A percentile compares a stretch with the other conserved stretches of the same genome.
Evolutionary conservation across 2,329 filamentous ascomycete genomes (phyloP).

Genomic region (Claviceps cyperi): DNA sequence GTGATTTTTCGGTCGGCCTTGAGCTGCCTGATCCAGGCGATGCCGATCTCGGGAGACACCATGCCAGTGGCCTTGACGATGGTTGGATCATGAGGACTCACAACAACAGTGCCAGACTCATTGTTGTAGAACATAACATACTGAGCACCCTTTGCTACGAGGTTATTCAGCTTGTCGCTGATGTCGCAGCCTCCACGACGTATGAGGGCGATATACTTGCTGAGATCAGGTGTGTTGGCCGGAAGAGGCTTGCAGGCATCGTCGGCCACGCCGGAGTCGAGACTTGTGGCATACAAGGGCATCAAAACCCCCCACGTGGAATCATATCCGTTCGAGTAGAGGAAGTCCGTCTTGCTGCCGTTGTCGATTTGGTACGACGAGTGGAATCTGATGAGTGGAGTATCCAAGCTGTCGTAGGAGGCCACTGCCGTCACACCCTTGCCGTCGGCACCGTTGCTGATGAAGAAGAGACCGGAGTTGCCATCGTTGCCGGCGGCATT

Average conservation of each 20-base stretch:
- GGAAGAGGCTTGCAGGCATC: slow-evolving; percentile 21
- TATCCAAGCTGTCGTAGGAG: slow-evolving; percentile 25
- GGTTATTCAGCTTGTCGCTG: neutral
- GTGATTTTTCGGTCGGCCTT: slow-evolving; percentile 22
- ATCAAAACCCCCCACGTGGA: slow-evolving; percentile 7
- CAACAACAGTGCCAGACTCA: slow-evolving; percentile 15
- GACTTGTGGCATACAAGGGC: slow-evolving; percentile 18
- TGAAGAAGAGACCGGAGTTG: slow-evolving; percentile 24
- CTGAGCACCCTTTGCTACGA: slow-evolving; percentile 32
- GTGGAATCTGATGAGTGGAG: slow-evolving; percentile 22
- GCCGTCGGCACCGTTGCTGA: slow-evolving; percentile 24
- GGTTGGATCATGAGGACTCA: slow-evolving; percentile 11
- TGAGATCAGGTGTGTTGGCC: slow-evolving; percentile 34
- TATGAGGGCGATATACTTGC: slow-evolving; percentile 37
- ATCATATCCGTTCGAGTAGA: neutral
- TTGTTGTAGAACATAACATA: slow-evolving; percentile 51
- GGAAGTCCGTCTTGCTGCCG: neutral
- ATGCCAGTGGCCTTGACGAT: slow-evolving; percentile 16
- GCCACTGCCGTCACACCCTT: slow-evolving; percentile 28
- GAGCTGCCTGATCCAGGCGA: slow-evolving; percentile 24
- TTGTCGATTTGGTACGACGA: slow-evolving; percentile 21
- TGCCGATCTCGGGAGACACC: slow-evolving; percentile 27
- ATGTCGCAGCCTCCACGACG: slow-evolving; percentile 19
- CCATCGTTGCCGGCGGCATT: slow-evolving; percentile 31
- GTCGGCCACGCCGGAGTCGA: slow-evolving; percentile 20